A percentile compares a stretch with the other conserved stretches of the same genome.
phyloP scores from a whole-genome alignment of 2,329 filamentous ascomycete species.

The Epichloe hybrida region DNA sequence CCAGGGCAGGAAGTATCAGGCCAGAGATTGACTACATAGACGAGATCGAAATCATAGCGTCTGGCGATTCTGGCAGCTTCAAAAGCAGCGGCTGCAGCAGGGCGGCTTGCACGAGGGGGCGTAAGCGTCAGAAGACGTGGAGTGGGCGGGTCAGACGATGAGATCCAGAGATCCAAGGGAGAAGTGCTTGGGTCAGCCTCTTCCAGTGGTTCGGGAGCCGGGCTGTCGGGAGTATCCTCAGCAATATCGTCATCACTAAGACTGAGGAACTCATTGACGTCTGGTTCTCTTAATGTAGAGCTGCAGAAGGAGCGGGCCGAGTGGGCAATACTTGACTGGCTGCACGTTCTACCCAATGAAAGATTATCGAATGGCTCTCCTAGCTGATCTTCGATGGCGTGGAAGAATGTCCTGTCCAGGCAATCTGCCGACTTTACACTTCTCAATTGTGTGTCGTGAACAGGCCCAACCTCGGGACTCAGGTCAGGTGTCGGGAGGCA shows the following conservation, averaged over 20 bases:
- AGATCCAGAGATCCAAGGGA: constrained; percentile 11
- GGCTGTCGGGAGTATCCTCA: constrained; percentile 22
- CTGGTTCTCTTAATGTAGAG: constrained; percentile 34
- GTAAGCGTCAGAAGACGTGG: constrained; percentile 28
- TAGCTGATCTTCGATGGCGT: constrained; percentile 15
- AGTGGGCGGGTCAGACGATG: constrained; percentile 12
- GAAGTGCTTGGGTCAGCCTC: constrained; percentile 1
- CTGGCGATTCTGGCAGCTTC: constrained; percentile 41
- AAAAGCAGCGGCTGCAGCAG: constrained; percentile 36
- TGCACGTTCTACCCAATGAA: constrained; percentile 14
- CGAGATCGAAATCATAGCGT: constrained; percentile 42
- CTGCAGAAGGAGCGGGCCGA: constrained; percentile 18
- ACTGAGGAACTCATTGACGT: constrained; percentile 38
- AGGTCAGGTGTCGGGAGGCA: constrained; percentile 18
- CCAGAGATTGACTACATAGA: constrained; percentile 48
- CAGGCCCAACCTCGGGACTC: constrained; percentile 18
- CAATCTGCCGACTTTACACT: constrained; percentile 16
- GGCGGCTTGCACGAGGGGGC: constrained; percentile 29
- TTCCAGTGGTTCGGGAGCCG: constrained; percentile 3
- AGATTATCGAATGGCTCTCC: constrained; percentile 13
- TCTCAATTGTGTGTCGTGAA: constrained; percentile 13
- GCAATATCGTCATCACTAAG: constrained; percentile 46
- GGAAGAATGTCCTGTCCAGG: constrained; percentile 14
- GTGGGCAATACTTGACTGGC: constrained; percentile 18
- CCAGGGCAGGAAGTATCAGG: constrained; percentile 19